These are phyloP conservation scores for Camellia granthamiana DNA, from an alignment of 148 eudicot species.

Conservation along the genomic window DNA sequence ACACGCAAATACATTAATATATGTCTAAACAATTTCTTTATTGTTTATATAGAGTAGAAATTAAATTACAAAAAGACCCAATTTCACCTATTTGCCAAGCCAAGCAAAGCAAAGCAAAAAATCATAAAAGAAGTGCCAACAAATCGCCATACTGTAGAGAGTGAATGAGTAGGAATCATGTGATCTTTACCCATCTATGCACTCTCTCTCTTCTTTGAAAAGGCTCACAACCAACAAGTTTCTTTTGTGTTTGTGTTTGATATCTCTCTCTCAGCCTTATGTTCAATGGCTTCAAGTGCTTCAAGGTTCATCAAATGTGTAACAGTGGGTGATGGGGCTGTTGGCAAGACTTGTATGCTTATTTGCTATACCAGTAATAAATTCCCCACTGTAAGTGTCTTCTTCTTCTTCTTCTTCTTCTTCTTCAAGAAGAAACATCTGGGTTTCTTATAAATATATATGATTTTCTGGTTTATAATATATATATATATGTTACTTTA, in stretches of 20 bases:
- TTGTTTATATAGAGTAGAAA: no score
- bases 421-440: slow-evolving; percentile 4
- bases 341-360: slow-evolving; percentile 83
- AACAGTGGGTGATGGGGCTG: slow-evolving; percentile 90
- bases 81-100: no score
- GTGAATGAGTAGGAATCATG: slow-evolving; percentile 39
- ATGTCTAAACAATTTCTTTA: no score
- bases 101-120: no score
- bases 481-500: neutral
- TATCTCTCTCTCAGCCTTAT: slow-evolving; percentile 5
- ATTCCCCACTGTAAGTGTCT: slow-evolving; percentile 68
- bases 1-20: no score
- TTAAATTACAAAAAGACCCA: no score
- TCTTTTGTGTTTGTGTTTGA: neutral
- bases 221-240: neutral
- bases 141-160: neutral
- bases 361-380: slow-evolving; percentile 83
- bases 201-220: slow-evolving; percentile 24
- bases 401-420: neutral
- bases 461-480: slow-evolving; percentile 21
- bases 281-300: slow-evolving; percentile 58
- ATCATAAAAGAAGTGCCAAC: neutral
- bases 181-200: slow-evolving; percentile 27
- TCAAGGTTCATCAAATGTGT: slow-evolving; percentile 85
- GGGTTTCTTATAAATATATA: neutral